Percentiles rank a stretch among this genome's conserved stretches.
Conservation (phyloP, 1,284 basidiomycete genomes). For the Peniophora sp. region DNA sequence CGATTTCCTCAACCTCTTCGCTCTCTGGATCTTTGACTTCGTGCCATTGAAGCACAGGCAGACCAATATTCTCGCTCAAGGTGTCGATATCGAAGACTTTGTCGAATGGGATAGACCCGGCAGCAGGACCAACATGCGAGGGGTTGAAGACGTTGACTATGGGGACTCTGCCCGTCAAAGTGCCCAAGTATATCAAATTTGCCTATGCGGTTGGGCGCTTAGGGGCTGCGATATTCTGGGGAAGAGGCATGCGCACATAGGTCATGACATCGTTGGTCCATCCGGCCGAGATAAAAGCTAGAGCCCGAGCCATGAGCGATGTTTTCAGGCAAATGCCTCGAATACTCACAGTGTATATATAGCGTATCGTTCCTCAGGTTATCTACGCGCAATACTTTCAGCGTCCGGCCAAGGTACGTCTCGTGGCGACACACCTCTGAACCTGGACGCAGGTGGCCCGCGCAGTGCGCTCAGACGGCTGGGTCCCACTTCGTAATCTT, state of each 20-base stretch:
- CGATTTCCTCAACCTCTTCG: conserved; percentile 43
- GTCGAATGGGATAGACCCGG: conserved; percentile 26
- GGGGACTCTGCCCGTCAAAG: conserved; percentile 57
- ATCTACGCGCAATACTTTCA: conserved; percentile 20
- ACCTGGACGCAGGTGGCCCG: conserved; percentile 46
- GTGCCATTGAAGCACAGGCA: conserved; percentile 32
- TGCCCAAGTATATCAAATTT: conserved; percentile 60
- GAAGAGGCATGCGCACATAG: conserved; percentile 29
- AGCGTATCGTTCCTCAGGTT: conserved; percentile 49
- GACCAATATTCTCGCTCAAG: conserved; percentile 24
- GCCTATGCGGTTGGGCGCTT: no score
- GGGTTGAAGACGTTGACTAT: conserved; percentile 59
- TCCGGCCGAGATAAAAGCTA: conserved; percentile 54
- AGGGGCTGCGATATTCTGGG: neutral
- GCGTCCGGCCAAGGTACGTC: neutral
- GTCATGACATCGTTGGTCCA: conserved; percentile 73
- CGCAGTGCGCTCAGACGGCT: conserved; percentile 25
- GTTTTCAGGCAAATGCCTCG: no score
- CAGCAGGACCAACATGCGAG: conserved; percentile 49
- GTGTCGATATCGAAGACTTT: conserved; percentile 36
- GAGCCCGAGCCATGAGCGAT: no score
- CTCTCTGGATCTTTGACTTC: conserved; percentile 30
- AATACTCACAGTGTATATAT: conserved; percentile 26
- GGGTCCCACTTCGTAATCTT: neutral
- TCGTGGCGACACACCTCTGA: conserved; percentile 33